A percentile compares a stretch with the other conserved stretches of the same genome.
phyloP scores from a whole-genome alignment of 176 grass and related monocot genomes.

The Musa itinerans region DNA sequence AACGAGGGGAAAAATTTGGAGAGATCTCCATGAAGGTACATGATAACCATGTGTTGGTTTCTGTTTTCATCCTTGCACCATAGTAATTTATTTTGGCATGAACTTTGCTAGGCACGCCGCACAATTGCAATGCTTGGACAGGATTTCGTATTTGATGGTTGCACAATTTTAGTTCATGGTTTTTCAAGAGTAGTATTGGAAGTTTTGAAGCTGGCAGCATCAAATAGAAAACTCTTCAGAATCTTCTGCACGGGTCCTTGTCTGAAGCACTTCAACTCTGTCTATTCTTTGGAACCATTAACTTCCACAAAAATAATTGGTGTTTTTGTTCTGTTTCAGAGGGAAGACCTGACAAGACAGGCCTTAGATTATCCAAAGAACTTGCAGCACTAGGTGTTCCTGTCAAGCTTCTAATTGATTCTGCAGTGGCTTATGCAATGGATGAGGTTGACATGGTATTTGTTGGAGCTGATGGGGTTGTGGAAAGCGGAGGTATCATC shows the following conservation, averaged over 20 bases:
- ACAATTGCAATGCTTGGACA: conserved; percentile 97
- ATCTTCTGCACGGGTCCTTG: conserved; percentile 84
- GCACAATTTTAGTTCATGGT: conserved; percentile 83
- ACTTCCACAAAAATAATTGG: background rate
- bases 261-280: background rate
- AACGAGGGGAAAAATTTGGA: conserved; percentile 97
- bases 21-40: conserved; percentile 91
- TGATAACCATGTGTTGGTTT: conserved; percentile 2
- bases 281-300: background rate
- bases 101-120: conserved; percentile 59
- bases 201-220: conserved; percentile 87
- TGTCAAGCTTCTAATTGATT: conserved; percentile 89
- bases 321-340: conserved; percentile 43
- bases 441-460: conserved; percentile 96
- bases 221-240: conserved; percentile 73
- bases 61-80: background rate
- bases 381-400: conserved; percentile 76
- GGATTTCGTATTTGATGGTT: conserved; percentile 85
- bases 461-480: conserved; percentile 94
- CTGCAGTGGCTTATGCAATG: conserved; percentile 88
- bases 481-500: conserved; percentile 96
- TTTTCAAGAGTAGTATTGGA: conserved; percentile 89
- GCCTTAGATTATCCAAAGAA: conserved; percentile 79
- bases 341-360: conserved; percentile 87
- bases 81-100: conserved; percentile 6